These are phyloP conservation scores for Sporobolomyces phaffii DNA, from an alignment of 768 basidiomycete genomes.

Conservation along the genomic window DNA sequence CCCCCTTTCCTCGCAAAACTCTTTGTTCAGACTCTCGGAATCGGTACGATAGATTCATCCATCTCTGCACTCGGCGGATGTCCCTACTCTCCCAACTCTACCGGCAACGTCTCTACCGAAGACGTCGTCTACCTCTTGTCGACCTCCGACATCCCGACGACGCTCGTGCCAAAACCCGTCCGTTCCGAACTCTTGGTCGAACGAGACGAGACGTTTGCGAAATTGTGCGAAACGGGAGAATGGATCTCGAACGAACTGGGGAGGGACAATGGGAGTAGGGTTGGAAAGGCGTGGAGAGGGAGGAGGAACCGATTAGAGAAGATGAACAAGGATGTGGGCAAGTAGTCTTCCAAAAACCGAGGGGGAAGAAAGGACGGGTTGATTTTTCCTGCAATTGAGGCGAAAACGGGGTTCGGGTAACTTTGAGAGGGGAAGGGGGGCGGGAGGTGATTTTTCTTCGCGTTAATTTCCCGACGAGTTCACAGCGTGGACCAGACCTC, in stretches of 20 bases:
- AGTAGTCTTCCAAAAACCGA: too few species aligned
- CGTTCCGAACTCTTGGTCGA: background rate
- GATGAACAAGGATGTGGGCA: background rate
- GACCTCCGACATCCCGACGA: constrained; percentile 57
- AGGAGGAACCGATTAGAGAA: constrained; percentile 11
- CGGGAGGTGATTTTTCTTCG: too few species aligned
- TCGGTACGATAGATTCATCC: constrained; percentile 72
- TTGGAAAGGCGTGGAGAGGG: constrained; percentile 20
- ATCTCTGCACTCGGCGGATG: constrained; percentile 90
- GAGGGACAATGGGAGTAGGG: constrained; percentile 33
- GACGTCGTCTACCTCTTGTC: constrained; percentile 69
- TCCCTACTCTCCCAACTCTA: constrained; percentile 91
- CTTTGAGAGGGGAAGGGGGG: too few species aligned
- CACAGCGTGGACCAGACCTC: too few species aligned
- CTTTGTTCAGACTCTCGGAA: constrained; percentile 50
- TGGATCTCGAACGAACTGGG: constrained; percentile 29
- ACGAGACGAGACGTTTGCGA: constrained; percentile 9
- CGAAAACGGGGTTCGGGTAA: too few species aligned
- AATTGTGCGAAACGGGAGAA: constrained; percentile 20
- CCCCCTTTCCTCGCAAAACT: too few species aligned
- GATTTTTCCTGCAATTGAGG: too few species aligned
- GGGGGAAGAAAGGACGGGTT: too few species aligned
- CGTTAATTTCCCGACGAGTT: too few species aligned
- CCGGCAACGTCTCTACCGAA: constrained; percentile 90
- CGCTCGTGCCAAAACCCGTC: constrained; percentile 44